A percentile compares a stretch with the other conserved stretches of the same genome.
Conservation (phyloP, 2,329 filamentous ascomycete species). For the Balansia obtecta region DNA sequence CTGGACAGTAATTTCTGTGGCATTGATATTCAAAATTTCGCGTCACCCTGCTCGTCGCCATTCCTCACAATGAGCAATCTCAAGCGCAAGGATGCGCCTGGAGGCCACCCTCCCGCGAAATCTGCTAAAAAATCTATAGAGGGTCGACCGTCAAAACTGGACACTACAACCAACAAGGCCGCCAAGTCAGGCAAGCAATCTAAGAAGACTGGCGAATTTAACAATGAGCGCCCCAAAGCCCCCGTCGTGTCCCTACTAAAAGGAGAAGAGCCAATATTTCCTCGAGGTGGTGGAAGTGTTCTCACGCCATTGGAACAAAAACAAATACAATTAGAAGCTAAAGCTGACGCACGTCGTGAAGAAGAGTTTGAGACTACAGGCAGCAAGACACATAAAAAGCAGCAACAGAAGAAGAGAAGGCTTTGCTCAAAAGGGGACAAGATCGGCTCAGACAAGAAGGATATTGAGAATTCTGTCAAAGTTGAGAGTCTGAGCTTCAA, state of each 20-base stretch:
- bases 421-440: conserved; percentile 40
- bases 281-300: conserved; percentile 80
- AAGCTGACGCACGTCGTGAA: conserved; percentile 83
- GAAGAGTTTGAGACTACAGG: conserved; percentile 47
- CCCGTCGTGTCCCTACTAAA: conserved; percentile 36
- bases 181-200: conserved; percentile 11
- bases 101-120: conserved; percentile 35
- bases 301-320: conserved; percentile 91
- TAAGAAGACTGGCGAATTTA: conserved; percentile 20
- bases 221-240: conserved; percentile 16
- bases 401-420: conserved; percentile 35
- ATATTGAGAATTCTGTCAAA: conserved; percentile 46
- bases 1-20: conserved; percentile 9
- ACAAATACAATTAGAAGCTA: conserved; percentile 89
- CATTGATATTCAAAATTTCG: background rate
- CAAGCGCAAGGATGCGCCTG: conserved; percentile 46
- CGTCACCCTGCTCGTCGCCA: background rate
- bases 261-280: conserved; percentile 83
- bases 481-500: conserved; percentile 86
- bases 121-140: conserved; percentile 33
- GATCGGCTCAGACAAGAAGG: conserved; percentile 32
- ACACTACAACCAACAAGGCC: conserved; percentile 17
- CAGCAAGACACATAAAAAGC: conserved; percentile 33
- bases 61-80: conserved; percentile 38
- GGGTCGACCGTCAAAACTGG: conserved; percentile 35